Evolutionary conservation across 2,329 filamentous ascomycete genomes (phyloP).

Genomic region (Anisogramma anomala): DNA sequence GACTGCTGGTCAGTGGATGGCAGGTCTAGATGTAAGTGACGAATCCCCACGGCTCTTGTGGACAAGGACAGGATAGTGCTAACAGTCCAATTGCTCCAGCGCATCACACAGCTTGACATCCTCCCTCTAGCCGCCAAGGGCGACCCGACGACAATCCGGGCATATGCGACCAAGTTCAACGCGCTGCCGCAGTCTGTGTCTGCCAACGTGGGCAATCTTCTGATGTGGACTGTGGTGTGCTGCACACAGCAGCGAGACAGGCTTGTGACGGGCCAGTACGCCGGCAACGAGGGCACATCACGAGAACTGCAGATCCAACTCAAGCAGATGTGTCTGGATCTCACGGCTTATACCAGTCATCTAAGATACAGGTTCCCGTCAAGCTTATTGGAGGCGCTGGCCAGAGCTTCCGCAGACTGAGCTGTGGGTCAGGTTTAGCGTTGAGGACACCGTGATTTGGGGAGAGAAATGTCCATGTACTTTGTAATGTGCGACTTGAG

Average conservation of each 20-base stretch:
- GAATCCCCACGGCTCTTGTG: neutral
- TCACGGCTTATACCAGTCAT: slow-evolving; percentile 89
- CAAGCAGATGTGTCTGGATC: slow-evolving; percentile 71
- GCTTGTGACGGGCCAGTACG: slow-evolving; percentile 60
- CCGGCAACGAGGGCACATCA: slow-evolving; percentile 55
- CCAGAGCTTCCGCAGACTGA: slow-evolving; percentile 63
- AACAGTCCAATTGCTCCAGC: slow-evolving; percentile 27
- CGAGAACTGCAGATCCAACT: slow-evolving; percentile 57
- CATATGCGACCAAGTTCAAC: slow-evolving; percentile 69
- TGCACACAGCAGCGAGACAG: slow-evolving; percentile 68
- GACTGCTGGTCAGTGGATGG: slow-evolving; percentile 43
- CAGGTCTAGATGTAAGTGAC: slow-evolving; percentile 45
- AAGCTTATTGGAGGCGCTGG: slow-evolving; percentile 77
- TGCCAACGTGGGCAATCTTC: slow-evolving; percentile 77
- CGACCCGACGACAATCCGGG: slow-evolving; percentile 67
- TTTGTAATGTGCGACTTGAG: too few species aligned
- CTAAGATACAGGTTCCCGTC: slow-evolving; percentile 83
- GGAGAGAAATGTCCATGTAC: too few species aligned
- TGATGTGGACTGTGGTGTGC: slow-evolving; percentile 88
- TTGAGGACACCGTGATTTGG: neutral
- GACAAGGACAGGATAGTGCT: neutral
- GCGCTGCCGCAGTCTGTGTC: slow-evolving; percentile 69
- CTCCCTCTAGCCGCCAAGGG: slow-evolving; percentile 66
- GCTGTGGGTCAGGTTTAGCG: neutral
- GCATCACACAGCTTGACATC: slow-evolving; percentile 63